A percentile compares a stretch with the other conserved stretches of the same genome.
phyloP scores from a whole-genome alignment of 345 rosid genomes.

The Citrus sp. region DNA sequence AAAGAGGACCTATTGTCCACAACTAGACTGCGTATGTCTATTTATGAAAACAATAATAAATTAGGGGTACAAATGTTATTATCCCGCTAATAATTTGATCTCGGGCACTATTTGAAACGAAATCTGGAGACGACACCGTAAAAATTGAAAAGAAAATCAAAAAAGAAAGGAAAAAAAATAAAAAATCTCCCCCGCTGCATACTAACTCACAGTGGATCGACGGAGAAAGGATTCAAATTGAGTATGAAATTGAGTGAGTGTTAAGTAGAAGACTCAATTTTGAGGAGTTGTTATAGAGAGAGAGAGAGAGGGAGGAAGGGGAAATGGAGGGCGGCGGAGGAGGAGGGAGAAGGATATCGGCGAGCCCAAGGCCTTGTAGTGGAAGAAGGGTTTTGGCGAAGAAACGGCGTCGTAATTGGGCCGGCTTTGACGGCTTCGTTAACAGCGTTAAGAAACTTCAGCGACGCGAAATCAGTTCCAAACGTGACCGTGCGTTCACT shows the following conservation, averaged over 20 bases:
- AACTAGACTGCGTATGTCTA: background rate
- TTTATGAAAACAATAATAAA: background rate
- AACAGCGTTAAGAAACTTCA: slow-evolving; percentile 86
- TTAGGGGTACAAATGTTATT: background rate
- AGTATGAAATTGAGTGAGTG: slow-evolving; percentile 2
- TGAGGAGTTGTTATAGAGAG: background rate
- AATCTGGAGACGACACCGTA: slow-evolving; percentile 1
- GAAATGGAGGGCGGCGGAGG: slow-evolving; percentile 26
- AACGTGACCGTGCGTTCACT: slow-evolving; percentile 70
- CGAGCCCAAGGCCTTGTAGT: slow-evolving; percentile 57
- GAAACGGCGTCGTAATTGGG: slow-evolving; percentile 45
- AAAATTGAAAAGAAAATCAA: background rate
- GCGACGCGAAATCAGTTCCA: slow-evolving; percentile 74
- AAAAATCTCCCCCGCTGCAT: background rate
- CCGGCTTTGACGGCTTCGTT: slow-evolving; percentile 48
- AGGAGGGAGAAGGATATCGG: slow-evolving; percentile 45
- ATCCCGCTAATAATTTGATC: background rate
- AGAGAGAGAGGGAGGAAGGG: background rate
- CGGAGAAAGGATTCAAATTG: background rate
- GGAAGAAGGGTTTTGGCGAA: slow-evolving; percentile 57
- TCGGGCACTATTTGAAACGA: background rate
- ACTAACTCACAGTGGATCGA: background rate
- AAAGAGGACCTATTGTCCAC: too few relatives aligned
- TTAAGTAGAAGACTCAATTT: background rate
- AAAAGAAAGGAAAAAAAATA: background rate